phyloP scores from a whole-genome alignment of 176 grass and related monocot species.

The Poa annua region DNA sequence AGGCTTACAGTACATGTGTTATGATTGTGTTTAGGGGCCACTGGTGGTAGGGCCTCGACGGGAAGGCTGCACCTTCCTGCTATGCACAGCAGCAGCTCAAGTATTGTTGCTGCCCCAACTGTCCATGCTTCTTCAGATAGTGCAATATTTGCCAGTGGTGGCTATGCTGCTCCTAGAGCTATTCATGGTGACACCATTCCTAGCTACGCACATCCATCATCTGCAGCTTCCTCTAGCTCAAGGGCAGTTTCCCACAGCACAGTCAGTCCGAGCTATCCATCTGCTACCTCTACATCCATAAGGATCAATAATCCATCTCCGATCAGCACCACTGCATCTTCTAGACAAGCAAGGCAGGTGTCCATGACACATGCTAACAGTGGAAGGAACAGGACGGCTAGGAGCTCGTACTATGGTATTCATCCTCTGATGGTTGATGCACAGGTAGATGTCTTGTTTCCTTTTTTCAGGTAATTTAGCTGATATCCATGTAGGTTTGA shows the following conservation, averaged over 20 bases:
- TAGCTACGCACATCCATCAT: conserved; percentile 28
- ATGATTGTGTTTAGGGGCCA: conserved; percentile 30
- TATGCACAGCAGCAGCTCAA: conserved; percentile 40
- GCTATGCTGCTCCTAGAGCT: conserved; percentile 50
- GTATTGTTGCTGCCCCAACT: conserved; percentile 44
- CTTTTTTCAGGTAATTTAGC: conserved; percentile 15
- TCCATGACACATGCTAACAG: conserved; percentile 35
- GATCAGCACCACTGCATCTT: conserved; percentile 33
- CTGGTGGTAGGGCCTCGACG: background rate
- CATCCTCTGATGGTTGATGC: conserved; percentile 57
- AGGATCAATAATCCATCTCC: conserved; percentile 15
- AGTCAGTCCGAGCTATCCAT: conserved; percentile 23
- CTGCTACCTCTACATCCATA: conserved; percentile 33
- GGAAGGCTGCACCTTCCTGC: conserved; percentile 34
- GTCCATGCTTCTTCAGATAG: conserved; percentile 31
- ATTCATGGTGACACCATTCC: conserved; percentile 37
- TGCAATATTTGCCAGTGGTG: conserved; percentile 32
- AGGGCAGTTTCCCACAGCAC: conserved; percentile 25
- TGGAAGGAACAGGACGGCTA: conserved; percentile 56
- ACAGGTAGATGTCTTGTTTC: conserved; percentile 55
- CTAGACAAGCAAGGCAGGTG: conserved; percentile 58
- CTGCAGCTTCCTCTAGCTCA: conserved; percentile 24
- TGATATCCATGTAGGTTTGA: conserved; percentile 35
- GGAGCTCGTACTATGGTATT: conserved; percentile 48
- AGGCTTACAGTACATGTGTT: conserved; percentile 20